Base-by-base conservation (phyloP, 1,284 basidiomycete species). In the Heterobasidion occidentale region DNA sequence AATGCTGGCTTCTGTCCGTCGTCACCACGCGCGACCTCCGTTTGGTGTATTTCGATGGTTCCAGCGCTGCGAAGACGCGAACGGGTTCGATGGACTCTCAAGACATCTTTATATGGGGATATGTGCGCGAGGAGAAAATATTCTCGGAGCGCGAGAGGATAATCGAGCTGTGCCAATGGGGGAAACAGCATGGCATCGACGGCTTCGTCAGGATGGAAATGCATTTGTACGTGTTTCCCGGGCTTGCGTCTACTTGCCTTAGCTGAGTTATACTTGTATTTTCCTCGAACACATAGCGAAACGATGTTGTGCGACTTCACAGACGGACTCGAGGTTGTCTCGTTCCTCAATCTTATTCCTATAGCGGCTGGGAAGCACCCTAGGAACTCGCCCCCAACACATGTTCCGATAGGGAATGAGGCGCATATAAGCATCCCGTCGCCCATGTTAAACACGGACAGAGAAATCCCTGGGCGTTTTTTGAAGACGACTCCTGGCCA, bases 301-400 rank as follows among this genome's bases (percentile, higher is more conserved):
- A 68, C 78, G 33, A 79, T 81, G 76, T 62, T 79, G 4, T 81
- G 79, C 59, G 66, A 79, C 61, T 74, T 80, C 58, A 70, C 67
- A 3, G 61, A 67, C 7, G 75, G 76, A 1, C 60, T 80, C 14
- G 64, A 71, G 19, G 53, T 75, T 6, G 64, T 71, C n/a, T 73
- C 75, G 7, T 65, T 68, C 46, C 36, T 52, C 56, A 46, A 58
- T 12, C 36, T 56, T 27, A 36, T 58, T 46, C 60, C 58, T 6
- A 53, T 35, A 42, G 51, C 51, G 19, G n/a, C 9, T 27, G n/a
- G 4, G 7, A 5, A 34, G 1, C 14, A 52, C 15, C 35, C 54
- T 36, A 4, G 33, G 11, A 9, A 9, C 36, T 33, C 54, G 12
- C 3, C 17, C 34, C 27, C 27, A 4, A 27, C 27, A 27, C 27